These are phyloP conservation scores for Penicillium daleae DNA, from an alignment of 495 filamentous ascomycete species.

Conservation along the genomic window DNA sequence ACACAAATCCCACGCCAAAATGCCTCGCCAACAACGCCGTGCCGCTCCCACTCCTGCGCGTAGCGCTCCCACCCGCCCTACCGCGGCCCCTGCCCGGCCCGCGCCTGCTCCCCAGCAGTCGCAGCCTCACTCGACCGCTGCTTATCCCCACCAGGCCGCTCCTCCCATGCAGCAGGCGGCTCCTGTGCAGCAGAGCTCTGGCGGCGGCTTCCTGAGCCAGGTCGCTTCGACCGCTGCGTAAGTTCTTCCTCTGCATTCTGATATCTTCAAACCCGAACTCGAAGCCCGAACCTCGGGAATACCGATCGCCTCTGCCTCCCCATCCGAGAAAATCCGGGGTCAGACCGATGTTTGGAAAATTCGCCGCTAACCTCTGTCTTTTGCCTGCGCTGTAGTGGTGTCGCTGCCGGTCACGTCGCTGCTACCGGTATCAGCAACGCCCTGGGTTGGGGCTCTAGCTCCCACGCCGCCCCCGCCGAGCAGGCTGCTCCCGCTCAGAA, in stretches of 20 bases:
- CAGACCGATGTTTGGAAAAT: background rate
- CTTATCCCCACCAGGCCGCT: constrained; percentile 56
- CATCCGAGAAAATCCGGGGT: constrained; percentile 21
- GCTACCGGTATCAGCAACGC: constrained; percentile 80
- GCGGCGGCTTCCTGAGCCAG: constrained; percentile 78
- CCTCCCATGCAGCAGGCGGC: constrained; percentile 44
- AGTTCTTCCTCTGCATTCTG: constrained; percentile 35
- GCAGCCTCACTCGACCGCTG: constrained; percentile 68
- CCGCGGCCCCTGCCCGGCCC: constrained; percentile 62
- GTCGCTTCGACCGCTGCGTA: constrained; percentile 89
- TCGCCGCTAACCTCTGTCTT: constrained; percentile 15
- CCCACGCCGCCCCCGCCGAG: constrained; percentile 60
- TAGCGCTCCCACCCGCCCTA: constrained; percentile 69
- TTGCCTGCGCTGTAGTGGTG: constrained; percentile 65
- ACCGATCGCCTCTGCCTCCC: too few relatives aligned
- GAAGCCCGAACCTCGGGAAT: background rate
- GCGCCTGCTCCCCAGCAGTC: constrained; percentile 56
- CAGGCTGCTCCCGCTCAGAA: constrained; percentile 41
- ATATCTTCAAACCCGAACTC: background rate
- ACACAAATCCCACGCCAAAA: constrained; percentile 39
- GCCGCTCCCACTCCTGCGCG: constrained; percentile 56
- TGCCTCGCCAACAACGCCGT: constrained; percentile 80
- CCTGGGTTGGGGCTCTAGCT: constrained; percentile 56
- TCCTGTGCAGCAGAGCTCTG: constrained; percentile 58
- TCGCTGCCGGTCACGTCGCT: constrained; percentile 93